These are phyloP conservation scores for Hevea brasiliensis DNA, from an alignment of 345 rosid genomes.

Conservation along the genomic window DNA sequence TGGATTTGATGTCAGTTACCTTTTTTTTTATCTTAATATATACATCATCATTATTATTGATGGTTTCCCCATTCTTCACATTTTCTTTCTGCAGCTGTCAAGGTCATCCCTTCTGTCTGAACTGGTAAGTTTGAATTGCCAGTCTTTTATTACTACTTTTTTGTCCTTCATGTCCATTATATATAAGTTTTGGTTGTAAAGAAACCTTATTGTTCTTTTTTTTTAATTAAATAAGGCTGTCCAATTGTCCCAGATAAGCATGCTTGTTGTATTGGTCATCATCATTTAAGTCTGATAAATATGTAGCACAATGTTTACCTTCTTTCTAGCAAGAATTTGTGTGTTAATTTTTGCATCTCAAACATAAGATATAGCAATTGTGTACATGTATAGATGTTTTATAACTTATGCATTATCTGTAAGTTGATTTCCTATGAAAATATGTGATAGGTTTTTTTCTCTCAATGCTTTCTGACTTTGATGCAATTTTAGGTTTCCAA, in stretches of 20 bases:
- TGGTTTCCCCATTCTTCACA: not conserved
- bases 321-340: not conserved
- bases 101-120: slow-evolving; percentile 84
- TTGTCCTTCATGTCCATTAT: not conserved
- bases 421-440: not conserved
- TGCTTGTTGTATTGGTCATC: not conserved
- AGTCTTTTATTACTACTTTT: not conserved
- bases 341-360: not conserved
- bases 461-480: not conserved
- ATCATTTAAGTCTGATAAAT: not conserved
- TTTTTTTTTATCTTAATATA: not conserved
- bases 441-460: no score
- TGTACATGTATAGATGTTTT: not conserved
- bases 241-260: not conserved
- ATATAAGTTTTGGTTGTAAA: not conserved
- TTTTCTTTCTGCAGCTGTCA: slow-evolving; percentile 60
- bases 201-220: not conserved
- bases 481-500: slow-evolving; percentile 58
- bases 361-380: not conserved
- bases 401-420: not conserved
- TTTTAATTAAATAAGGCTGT: not conserved
- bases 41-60: not conserved
- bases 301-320: not conserved
- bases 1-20: slow-evolving; percentile 2
- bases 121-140: slow-evolving; percentile 57